Conservation (phyloP, 208 protist species). For the Porcisia deanei region DNA sequence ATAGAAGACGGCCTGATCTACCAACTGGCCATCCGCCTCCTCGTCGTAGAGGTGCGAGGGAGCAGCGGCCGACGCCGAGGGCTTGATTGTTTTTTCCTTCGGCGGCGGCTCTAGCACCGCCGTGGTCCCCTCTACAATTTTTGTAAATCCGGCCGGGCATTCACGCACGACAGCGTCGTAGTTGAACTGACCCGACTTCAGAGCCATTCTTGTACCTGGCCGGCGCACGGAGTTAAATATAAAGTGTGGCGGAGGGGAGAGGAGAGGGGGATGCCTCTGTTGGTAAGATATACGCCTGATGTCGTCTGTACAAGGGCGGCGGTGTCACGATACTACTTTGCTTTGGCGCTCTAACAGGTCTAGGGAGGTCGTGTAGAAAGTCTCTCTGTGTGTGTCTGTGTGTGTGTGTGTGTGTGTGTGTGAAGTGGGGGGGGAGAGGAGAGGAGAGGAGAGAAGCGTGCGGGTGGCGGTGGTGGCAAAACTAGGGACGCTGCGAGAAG, state of each 20-base stretch:
- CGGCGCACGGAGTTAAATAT: neutral
- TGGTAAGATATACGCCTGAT: neutral
- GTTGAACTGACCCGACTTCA: slow-evolving; percentile 71
- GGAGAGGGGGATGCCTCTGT: neutral
- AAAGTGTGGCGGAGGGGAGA: no score
- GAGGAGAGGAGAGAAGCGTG: neutral
- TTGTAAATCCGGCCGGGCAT: slow-evolving; percentile 61
- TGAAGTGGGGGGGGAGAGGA: neutral
- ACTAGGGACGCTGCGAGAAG: no score
- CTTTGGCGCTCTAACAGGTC: neutral
- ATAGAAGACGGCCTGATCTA: slow-evolving; percentile 95
- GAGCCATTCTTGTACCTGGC: slow-evolving; percentile 16
- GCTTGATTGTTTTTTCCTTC: slow-evolving; percentile 15
- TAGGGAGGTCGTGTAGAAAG: neutral
- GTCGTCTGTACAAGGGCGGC: neutral
- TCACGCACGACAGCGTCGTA: slow-evolving; percentile 52
- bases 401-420: no score
- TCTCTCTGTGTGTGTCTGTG: no score
- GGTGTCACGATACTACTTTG: neutral
- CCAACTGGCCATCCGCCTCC: slow-evolving; percentile 21
- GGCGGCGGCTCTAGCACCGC: slow-evolving; percentile 79
- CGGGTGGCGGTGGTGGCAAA: neutral
- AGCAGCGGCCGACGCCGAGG: neutral
- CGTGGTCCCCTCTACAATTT: slow-evolving; percentile 75
- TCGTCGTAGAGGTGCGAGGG: neutral